Evolutionary conservation across 805 yeast genomes (phyloP).

Genomic region (Spathaspora gorwiae): DNA sequence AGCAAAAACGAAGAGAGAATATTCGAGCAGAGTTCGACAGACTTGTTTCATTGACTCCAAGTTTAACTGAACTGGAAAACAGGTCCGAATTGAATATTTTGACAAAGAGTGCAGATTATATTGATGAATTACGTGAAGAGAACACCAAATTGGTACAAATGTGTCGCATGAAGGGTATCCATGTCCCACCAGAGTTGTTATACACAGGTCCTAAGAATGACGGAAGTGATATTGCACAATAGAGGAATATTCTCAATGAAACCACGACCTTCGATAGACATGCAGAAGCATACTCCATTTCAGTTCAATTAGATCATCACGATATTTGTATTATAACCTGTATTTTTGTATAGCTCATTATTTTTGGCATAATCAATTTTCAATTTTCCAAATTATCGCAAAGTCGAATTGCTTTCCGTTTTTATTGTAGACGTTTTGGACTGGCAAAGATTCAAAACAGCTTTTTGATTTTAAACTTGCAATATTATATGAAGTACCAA

Average conservation of each 20-base stretch:
- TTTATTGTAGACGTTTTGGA: slow-evolving; percentile 9
- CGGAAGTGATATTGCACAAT: slow-evolving; percentile 11
- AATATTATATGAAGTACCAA: slow-evolving; percentile 1
- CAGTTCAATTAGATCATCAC: not conserved
- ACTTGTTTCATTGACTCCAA: slow-evolving; percentile 72
- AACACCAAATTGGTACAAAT: slow-evolving; percentile 41
- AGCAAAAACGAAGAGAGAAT: slow-evolving; percentile 81
- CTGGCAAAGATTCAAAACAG: slow-evolving; percentile 15
- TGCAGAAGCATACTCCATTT: not conserved
- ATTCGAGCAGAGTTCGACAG: slow-evolving; percentile 78
- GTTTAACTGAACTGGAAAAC: slow-evolving; percentile 60
- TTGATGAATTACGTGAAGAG: slow-evolving; percentile 47
- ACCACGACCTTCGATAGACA: not conserved
- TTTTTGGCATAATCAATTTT: slow-evolving; percentile 2
- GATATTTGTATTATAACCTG: too few species aligned
- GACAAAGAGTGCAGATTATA: slow-evolving; percentile 56
- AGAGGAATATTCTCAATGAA: not conserved
- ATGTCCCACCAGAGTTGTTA: slow-evolving; percentile 37
- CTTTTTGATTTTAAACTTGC: not conserved
- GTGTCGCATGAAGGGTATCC: slow-evolving; percentile 38
- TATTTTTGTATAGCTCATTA: too few species aligned
- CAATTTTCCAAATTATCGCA: slow-evolving; percentile 14
- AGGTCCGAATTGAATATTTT: slow-evolving; percentile 77
- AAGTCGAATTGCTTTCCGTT: slow-evolving; percentile 10
- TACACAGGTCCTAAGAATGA: slow-evolving; percentile 22